Percentiles rank a stretch among this genome's conserved stretches.
These are phyloP conservation scores for Cryptococcus neoformans DNA, from an alignment of 1,284 basidiomycete species.

Conservation along the genomic window DNA sequence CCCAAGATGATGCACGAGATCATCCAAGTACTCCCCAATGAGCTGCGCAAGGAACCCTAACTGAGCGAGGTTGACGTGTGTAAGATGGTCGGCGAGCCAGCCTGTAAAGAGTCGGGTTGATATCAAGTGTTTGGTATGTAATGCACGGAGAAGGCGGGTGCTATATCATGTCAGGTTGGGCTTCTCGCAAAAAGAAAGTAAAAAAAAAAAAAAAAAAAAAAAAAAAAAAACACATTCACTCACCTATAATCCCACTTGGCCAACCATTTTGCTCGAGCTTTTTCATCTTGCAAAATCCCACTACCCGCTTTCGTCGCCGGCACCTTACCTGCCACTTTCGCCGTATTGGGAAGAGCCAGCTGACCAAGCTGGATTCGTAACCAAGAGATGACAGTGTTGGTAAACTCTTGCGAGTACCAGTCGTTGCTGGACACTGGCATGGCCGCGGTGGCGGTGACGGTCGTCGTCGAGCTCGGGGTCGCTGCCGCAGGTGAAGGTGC, in stretches of 20 bases:
- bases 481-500: constrained; percentile 33
- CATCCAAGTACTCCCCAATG: constrained; percentile 73
- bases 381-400: constrained; percentile 79
- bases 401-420: constrained; percentile 88
- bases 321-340: constrained; percentile 61
- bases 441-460: constrained; percentile 33
- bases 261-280: constrained; percentile 29
- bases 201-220: too few species aligned
- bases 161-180: too few species aligned
- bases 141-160: constrained; percentile 67
- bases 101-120: constrained; percentile 73
- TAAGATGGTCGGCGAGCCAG: constrained; percentile 81
- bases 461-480: constrained; percentile 37
- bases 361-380: constrained; percentile 84
- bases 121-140: constrained; percentile 77
- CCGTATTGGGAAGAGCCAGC: constrained; percentile 73
- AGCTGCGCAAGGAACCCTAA: constrained; percentile 74
- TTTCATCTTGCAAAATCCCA: constrained; percentile 51
- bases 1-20: constrained; percentile 55
- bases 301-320: constrained; percentile 35
- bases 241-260: constrained; percentile 44
- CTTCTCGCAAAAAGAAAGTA: background rate
- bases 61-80: constrained; percentile 74
- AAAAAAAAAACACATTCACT: too few species aligned
- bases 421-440: constrained; percentile 61